Evolutionary conservation across 148 eudicot genomes (phyloP), one percentile per base, ranked within the genome.

Genomic region (Spergularia bocconei): DNA sequence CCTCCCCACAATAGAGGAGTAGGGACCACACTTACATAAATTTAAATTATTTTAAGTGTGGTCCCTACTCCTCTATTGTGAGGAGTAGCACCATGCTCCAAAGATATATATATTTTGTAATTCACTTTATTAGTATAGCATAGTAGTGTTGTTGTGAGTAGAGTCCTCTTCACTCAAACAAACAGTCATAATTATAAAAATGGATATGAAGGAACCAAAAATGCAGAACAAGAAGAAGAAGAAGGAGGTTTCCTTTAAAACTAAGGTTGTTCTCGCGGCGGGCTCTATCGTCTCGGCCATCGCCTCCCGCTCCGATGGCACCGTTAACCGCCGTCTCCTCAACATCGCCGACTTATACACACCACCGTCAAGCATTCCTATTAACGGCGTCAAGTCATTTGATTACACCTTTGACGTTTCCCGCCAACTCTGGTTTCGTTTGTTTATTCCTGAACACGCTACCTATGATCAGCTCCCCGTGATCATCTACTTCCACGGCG

Each of bases 401-500:
- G 86, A 81, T 48, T 47, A 70, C 77, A 71, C 75, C 53, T 13
- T 83, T 64, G 79, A 85, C 64, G 16, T 70, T 11, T 54, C 80
- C 21, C 75, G 79, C 15, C 41, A 67, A 39, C 76, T 72, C 70
- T 78, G 81, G 79, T 75, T 67, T n/a, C 79, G 82, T 5, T 48
- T 59, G 60, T 78, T 73, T 38, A 57, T 66, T 62, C 69, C 75
- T 13, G 70, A 36, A 11, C 69, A 11, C 19, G 52, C 0, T 13
- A 11, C 33, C 74, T 6, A 77, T 13, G 16, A 62, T 29, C 13
- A 12, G 12, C 76, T 74, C 7, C 86, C 86, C 0, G 47, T 86
- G 29, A 64, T 84, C 13, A 16, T 83, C 21, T 81, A 77, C 80
- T 83, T 83, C 75, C 86, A 83, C 51, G 88, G 86, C 20, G 86